Conservation (phyloP, 225 moss, liverwort and hornwort genomes). For the Climacium dendroides region DNA sequence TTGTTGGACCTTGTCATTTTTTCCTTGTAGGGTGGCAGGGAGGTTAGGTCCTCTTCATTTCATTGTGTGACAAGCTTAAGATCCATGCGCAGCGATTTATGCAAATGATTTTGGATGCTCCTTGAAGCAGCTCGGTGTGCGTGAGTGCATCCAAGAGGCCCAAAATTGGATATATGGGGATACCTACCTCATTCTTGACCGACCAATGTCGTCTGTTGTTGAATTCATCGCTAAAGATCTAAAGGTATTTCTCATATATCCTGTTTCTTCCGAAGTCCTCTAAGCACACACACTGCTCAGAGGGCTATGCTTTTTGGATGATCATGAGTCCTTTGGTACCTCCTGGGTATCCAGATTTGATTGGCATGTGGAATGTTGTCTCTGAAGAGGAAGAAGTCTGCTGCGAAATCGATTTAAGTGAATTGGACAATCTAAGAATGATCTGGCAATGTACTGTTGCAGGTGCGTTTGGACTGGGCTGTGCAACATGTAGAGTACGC, state of each 20-base stretch:
- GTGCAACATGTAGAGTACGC: constrained; percentile 48
- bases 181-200: constrained; percentile 79
- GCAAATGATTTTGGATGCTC: constrained; percentile 98
- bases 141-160: constrained; percentile 82
- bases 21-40: not conserved
- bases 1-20: not conserved
- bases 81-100: constrained; percentile 56
- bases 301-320: not conserved
- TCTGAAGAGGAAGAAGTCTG: not conserved
- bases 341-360: not conserved
- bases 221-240: constrained; percentile 57
- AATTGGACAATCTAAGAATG: not conserved
- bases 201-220: constrained; percentile 69
- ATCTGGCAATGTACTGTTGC: not conserved
- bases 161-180: constrained; percentile 81
- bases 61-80: constrained; percentile 7
- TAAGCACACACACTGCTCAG: not conserved
- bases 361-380: not conserved
- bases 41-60: not conserved
- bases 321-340: not conserved
- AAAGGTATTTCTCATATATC: constrained; percentile 19
- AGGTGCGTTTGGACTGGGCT: constrained; percentile 57
- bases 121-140: constrained; percentile 76
- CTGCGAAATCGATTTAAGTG: not conserved
- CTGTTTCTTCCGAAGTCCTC: not conserved